Conservation (phyloP, 192 early-diverging fungal genomes). For the Coemansia umbellata region DNA sequence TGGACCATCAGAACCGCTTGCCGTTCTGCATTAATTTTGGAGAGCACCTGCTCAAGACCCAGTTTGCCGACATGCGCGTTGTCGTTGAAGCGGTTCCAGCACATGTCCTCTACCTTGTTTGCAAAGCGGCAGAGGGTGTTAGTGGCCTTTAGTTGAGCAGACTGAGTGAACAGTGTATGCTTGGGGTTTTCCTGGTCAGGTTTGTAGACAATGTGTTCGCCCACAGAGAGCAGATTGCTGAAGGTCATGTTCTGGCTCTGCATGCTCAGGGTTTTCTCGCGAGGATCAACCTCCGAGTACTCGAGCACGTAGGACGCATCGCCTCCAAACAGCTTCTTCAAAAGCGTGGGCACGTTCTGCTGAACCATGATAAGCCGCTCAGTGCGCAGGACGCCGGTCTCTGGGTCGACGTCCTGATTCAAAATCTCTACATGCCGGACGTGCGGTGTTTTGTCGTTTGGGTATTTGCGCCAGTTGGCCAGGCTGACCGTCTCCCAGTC, state of each 20-base stretch:
- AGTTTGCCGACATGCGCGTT: conserved; percentile 82
- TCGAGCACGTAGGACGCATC: conserved; percentile 84
- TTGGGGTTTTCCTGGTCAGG: conserved; percentile 55
- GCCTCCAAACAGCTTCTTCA: conserved; percentile 67
- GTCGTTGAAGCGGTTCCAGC: conserved; percentile 78
- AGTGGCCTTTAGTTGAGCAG: conserved; percentile 79
- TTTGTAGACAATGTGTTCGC: conserved; percentile 81
- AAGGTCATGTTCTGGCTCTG: conserved; percentile 81
- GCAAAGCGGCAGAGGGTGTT: conserved; percentile 64
- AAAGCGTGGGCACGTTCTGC: conserved; percentile 79
- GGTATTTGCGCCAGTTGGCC: conserved; percentile 97
- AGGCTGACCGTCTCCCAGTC: conserved; percentile 77
- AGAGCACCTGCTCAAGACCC: conserved; percentile 79
- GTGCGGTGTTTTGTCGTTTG: conserved; percentile 89
- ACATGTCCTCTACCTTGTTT: conserved; percentile 79
- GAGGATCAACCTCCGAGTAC: conserved; percentile 82
- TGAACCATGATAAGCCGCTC: conserved; percentile 87
- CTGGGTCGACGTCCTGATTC: conserved; percentile 71
- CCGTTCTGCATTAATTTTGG: conserved; percentile 43
- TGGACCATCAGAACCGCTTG: conserved; percentile 29
- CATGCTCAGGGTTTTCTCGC: conserved; percentile 66
- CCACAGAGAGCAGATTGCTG: conserved; percentile 75
- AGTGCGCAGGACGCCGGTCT: conserved; percentile 79
- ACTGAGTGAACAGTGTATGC: conserved; percentile 72
- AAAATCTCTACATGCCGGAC: conserved; percentile 90